Percentiles rank a stretch among this genome's conserved stretches.
Evolutionary conservation across 169 alveolate genomes (phyloP).

Genomic region (Eimeria brunetti): DNA sequence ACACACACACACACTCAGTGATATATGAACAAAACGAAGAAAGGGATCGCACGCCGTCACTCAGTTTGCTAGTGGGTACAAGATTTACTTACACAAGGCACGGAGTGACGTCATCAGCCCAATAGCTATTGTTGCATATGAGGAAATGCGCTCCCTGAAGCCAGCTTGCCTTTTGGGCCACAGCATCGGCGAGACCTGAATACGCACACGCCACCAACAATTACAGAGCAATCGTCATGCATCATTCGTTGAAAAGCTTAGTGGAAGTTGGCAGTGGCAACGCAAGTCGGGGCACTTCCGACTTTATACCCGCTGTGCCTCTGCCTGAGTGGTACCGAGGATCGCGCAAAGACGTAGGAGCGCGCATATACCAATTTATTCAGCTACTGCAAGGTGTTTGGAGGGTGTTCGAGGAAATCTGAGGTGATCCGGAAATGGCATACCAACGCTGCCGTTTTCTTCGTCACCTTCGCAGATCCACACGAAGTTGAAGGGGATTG

Average conservation of each 20-base stretch:
- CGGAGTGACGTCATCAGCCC: conserved; percentile 82
- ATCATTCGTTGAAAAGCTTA: not conserved
- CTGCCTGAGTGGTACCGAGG: not conserved
- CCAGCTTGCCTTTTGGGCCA: conserved; percentile 70
- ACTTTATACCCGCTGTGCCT: not conserved
- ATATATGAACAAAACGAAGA: not conserved
- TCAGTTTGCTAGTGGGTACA: not conserved
- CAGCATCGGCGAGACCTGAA: conserved; percentile 76
- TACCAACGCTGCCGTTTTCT: conserved; percentile 81
- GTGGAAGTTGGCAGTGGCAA: not conserved
- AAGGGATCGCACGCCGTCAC: not conserved
- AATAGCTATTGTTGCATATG: conserved; percentile 80
- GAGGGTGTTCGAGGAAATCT: not conserved
- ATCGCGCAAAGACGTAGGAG: not conserved
- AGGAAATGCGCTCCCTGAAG: conserved; percentile 71
- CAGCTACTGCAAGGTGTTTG: not conserved
- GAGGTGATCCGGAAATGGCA: not conserved
- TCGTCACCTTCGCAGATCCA: conserved; percentile 82
- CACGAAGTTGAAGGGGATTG: conserved; percentile 80
- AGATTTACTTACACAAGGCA: conserved; percentile 79
- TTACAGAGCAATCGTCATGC: not conserved
- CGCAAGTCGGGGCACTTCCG: not conserved
- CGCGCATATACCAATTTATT: not conserved
- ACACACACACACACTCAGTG: not conserved
- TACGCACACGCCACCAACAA: not conserved